Conservation (phyloP, 352 stramenopile species). For the Phytophthora pluvialis region DNA sequence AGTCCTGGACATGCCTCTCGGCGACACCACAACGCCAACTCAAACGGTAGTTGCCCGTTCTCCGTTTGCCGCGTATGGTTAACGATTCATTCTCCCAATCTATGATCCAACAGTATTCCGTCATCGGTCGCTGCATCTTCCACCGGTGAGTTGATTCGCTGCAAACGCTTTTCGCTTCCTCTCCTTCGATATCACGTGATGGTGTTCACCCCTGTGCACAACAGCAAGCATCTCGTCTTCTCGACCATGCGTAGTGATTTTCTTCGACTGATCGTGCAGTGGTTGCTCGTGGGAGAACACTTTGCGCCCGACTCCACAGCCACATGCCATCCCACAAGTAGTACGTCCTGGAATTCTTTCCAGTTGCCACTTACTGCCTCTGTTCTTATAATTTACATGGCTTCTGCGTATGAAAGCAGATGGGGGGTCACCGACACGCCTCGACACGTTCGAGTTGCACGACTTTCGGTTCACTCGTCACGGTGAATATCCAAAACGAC, state of each 20-base stretch:
- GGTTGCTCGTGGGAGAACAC: conserved; percentile 29
- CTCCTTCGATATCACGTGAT: not conserved
- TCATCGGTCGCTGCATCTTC: conserved; percentile 32
- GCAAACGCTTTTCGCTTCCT: not conserved
- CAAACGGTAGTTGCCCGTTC: conserved; percentile 9
- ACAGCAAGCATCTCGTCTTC: conserved; percentile 38
- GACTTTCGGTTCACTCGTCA: conserved; percentile 46
- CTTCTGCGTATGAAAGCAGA: conserved; percentile 2
- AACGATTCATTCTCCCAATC: conserved; percentile 1
- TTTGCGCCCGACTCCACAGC: conserved; percentile 19
- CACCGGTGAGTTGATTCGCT: conserved; percentile 24
- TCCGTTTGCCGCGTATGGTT: not conserved
- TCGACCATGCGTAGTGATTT: conserved; percentile 46
- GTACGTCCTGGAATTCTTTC: not conserved
- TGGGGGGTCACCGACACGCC: conserved; percentile 5
- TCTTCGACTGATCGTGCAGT: conserved; percentile 40
- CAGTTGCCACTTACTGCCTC: not conserved
- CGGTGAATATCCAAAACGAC: conserved; percentile 44
- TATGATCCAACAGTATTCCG: conserved; percentile 17
- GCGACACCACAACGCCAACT: conserved; percentile 3
- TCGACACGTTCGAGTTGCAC: conserved; percentile 41
- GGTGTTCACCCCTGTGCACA: not conserved
- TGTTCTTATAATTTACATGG: not conserved
- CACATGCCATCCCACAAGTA: not conserved
- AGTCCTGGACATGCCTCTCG: conserved; percentile 22